Evolutionary conservation across 352 stramenopile genomes (phyloP).

Genomic region (Pythium folliculosum): DNA sequence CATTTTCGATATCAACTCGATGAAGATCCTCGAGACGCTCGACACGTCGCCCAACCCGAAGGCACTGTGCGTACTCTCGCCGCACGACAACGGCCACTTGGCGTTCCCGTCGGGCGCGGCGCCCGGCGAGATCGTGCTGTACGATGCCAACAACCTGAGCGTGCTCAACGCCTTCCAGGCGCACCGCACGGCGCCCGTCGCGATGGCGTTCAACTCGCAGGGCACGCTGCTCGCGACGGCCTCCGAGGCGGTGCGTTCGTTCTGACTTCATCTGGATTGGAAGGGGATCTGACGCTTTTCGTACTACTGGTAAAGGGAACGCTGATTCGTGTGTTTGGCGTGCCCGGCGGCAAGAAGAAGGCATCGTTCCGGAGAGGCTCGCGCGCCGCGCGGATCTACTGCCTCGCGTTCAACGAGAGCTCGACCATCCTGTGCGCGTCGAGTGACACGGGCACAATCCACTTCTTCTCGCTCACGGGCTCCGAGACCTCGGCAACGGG

Average conservation of each 20-base stretch:
- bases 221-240: conserved; percentile 88
- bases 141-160: conserved; percentile 91
- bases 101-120: conserved; percentile 81
- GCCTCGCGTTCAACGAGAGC: conserved; percentile 94
- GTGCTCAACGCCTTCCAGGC: conserved; percentile 92
- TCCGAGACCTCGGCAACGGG: conserved; percentile 70
- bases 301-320: conserved; percentile 84
- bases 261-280: not conserved
- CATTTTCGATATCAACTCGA: conserved; percentile 94
- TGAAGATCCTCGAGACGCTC: conserved; percentile 92
- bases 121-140: conserved; percentile 90
- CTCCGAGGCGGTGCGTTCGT: conserved; percentile 77
- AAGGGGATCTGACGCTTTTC: conserved; percentile 16
- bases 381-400: conserved; percentile 95
- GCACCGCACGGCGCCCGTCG: conserved; percentile 83
- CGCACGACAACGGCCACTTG: conserved; percentile 84
- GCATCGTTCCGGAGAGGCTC: conserved; percentile 95
- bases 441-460: conserved; percentile 96
- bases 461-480: conserved; percentile 93
- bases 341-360: conserved; percentile 88
- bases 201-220: conserved; percentile 87
- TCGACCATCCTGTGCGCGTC: conserved; percentile 94
- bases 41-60: conserved; percentile 89
- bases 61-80: conserved; percentile 81
- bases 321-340: conserved; percentile 97